These are phyloP conservation scores for Termitomyces sp. DNA, from an alignment of 768 basidiomycete species.

Conservation along the genomic window DNA sequence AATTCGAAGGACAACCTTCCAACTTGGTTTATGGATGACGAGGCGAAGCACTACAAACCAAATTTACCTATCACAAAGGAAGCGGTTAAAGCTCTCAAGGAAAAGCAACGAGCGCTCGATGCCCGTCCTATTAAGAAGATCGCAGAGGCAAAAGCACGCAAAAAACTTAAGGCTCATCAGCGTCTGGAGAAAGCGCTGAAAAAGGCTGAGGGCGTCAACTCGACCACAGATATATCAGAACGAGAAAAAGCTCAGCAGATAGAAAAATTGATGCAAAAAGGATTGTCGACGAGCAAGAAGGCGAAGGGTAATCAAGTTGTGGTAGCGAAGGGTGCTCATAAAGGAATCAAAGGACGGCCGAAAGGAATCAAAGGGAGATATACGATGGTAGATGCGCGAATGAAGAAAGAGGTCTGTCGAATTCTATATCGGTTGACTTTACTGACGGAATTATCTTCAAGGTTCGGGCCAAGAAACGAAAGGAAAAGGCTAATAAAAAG, in stretches of 20 bases:
- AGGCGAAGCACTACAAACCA: slow-evolving; percentile 86
- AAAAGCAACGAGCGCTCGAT: slow-evolving; percentile 90
- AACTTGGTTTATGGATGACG: slow-evolving; percentile 97
- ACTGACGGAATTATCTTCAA: slow-evolving; percentile 29
- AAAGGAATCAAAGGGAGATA: slow-evolving; percentile 96
- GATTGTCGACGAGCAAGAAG: slow-evolving; percentile 65
- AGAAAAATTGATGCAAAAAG: slow-evolving; percentile 86
- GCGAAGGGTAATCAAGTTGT: slow-evolving; percentile 77
- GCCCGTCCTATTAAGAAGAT: slow-evolving; percentile 99
- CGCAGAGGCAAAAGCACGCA: slow-evolving; percentile 96
- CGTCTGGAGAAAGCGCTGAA: slow-evolving; percentile 90
- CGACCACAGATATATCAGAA: slow-evolving; percentile 89
- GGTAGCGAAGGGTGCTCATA: slow-evolving; percentile 89
- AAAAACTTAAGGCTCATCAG: slow-evolving; percentile 87
- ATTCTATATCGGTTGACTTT: background rate
- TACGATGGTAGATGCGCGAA: slow-evolving; percentile 89
- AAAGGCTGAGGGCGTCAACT: slow-evolving; percentile 92
- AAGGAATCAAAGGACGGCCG: slow-evolving; percentile 88
- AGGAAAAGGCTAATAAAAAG: slow-evolving; percentile 71
- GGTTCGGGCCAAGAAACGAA: slow-evolving; percentile 82
- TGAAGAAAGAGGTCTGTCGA: slow-evolving; percentile 82
- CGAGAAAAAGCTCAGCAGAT: slow-evolving; percentile 93
- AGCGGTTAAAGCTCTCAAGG: slow-evolving; percentile 80
- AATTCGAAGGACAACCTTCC: slow-evolving; percentile 92
- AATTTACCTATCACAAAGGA: slow-evolving; percentile 98